These are phyloP conservation scores for Aspergillus sp. DNA, from an alignment of 2,329 filamentous ascomycete species.

Conservation along the genomic window DNA sequence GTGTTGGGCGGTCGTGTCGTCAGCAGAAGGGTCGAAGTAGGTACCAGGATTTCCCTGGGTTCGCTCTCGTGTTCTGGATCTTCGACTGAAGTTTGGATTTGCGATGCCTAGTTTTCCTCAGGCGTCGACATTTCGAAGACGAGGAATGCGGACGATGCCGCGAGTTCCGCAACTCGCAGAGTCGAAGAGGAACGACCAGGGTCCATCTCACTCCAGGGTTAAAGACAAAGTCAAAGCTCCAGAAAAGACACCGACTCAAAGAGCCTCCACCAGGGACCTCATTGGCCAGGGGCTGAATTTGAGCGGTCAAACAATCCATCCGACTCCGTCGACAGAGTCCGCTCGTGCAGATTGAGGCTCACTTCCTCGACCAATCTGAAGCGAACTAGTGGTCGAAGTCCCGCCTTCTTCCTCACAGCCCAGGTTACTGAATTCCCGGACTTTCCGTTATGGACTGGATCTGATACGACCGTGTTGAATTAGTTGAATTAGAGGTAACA, in stretches of 20 bases:
- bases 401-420: not conserved
- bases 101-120: not conserved
- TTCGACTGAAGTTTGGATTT: not conserved
- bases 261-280: not conserved
- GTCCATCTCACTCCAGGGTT: not conserved
- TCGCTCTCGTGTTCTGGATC: not conserved
- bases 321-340: not conserved
- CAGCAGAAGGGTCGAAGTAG: not conserved
- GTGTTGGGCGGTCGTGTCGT: not conserved
- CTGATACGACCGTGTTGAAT: not conserved
- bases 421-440: not conserved
- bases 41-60: not conserved
- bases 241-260: conserved; percentile 6
- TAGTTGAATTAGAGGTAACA: not conserved
- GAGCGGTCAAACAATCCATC: conserved; percentile 5
- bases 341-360: not conserved
- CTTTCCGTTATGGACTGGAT: not conserved
- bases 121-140: not conserved
- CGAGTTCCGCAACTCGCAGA: not conserved
- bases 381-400: not conserved
- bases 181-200: not conserved
- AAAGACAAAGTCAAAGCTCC: not conserved
- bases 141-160: not conserved
- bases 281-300: not conserved
- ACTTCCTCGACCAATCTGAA: not conserved